A percentile compares a stretch with the other conserved stretches of the same genome.
phyloP scores from a whole-genome alignment of 306 rosid genomes.

The Gastrolobium bilobum region DNA sequence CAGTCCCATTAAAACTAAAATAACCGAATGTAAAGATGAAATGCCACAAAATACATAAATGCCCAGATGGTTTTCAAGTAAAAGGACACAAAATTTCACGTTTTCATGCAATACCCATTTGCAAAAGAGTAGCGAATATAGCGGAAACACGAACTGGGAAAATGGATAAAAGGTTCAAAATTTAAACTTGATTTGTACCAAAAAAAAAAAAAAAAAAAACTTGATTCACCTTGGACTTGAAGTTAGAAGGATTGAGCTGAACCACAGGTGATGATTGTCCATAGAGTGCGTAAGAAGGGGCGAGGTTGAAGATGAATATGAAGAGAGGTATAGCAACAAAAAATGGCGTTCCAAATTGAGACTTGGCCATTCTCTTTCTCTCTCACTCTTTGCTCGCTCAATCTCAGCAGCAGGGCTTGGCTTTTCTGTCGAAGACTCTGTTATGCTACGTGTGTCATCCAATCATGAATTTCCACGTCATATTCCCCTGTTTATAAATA shows the following conservation, averaged over 20 bases:
- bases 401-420: slow-evolving; percentile 41
- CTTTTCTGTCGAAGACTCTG: slow-evolving; percentile 5
- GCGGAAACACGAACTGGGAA: slow-evolving; percentile 41
- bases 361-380: slow-evolving; percentile 45
- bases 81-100: slow-evolving; percentile 40
- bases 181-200: slow-evolving; percentile 2
- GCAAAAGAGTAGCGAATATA: slow-evolving; percentile 9
- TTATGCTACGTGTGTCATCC: slow-evolving; percentile 69
- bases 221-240: slow-evolving; percentile 86
- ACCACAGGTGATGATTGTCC: slow-evolving; percentile 92
- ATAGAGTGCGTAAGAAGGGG: slow-evolving; percentile 75
- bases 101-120: slow-evolving; percentile 28
- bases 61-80: slow-evolving; percentile 44
- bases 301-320: slow-evolving; percentile 45
- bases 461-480: slow-evolving; percentile 64
- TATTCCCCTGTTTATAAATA: background rate
- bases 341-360: slow-evolving; percentile 48
- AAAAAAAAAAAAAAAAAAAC: slow-evolving; percentile 3
- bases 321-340: slow-evolving; percentile 45
- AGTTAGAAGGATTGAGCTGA: slow-evolving; percentile 92
- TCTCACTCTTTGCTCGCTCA: slow-evolving; percentile 35
- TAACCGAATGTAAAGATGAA: background rate
- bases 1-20: background rate
- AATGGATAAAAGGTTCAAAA: background rate
- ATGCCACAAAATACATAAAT: background rate